Evolutionary conservation across 2,329 filamentous ascomycete genomes (phyloP), one percentile per base, ranked within the genome.

Genomic region (Lachnellula cervina): DNA sequence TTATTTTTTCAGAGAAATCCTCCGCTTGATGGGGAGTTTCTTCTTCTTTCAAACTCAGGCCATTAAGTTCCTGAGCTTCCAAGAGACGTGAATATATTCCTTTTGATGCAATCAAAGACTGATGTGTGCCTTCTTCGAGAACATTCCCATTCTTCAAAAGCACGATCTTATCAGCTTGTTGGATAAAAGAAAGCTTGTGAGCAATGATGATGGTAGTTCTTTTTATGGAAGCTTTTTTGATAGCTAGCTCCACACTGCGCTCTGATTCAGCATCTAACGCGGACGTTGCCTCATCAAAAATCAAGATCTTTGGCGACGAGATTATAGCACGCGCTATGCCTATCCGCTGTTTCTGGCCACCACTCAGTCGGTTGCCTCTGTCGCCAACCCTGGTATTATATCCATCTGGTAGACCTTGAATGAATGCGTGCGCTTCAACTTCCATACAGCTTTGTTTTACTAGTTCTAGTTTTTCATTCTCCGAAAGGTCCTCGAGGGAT

Each of bases 191-290:
- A 11, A 97, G 78, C 62, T 92, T 86, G 73, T 97, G 93, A 47
- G 93, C 92, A 71, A 97, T 96, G 4, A 90, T 88, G 63, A 97
- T 95, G 2, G 92, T 96, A 0, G 93, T 97, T 45, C 92, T 83
- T 16, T 91, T 91, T 60, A 86, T 80, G 1, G 90, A 81, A 17
- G 92, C 92, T 48, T 81, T 86, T 64, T 97, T 90, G 8, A 97
- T 78, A 16, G 93, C 93, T 40, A 88, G 88, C 70, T 97, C 92
- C 1, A 97, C 92, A 9, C 94, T 87, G 40, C 89, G 90, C 73
- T 97, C 92, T 0, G 90, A 94, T 68, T 93, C 91, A 32, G 91
- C 95, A 68, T 97, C 92, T 1, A 97, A 79, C 2, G 90, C 90
- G 32, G 88, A 93, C 0, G 93, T 97, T 7, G 93, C 92, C 71